phyloP scores from a whole-genome alignment of 140 eudicot species.

The Erigeron philadelphicus region DNA sequence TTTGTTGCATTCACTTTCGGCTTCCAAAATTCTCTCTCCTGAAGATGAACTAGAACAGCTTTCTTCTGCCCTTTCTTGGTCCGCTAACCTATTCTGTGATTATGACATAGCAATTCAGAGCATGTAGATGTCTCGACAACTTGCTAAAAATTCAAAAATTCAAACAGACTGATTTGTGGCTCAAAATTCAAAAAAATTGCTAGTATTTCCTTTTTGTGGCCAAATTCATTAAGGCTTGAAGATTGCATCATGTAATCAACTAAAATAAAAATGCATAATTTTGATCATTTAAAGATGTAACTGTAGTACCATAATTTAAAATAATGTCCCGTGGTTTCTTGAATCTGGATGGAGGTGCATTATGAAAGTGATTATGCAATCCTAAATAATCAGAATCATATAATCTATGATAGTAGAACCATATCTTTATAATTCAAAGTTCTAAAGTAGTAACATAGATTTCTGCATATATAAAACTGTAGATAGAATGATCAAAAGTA shows the following conservation, averaged over 20 bases:
- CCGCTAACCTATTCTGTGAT: slow-evolving; percentile 38
- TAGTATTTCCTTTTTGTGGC: neutral
- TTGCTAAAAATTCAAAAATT: no score
- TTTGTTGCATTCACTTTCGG: slow-evolving; percentile 57
- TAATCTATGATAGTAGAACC: neutral
- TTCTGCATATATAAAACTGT: neutral
- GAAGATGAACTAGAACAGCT: slow-evolving; percentile 56
- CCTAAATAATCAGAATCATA: neutral
- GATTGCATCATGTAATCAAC: slow-evolving; percentile 2
- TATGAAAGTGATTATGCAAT: neutral
- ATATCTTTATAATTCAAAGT: neutral
- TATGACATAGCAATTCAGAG: slow-evolving; percentile 22
- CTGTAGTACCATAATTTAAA: neutral
- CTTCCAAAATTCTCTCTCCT: slow-evolving; percentile 47
- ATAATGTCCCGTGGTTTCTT: neutral
- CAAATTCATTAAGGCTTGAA: neutral
- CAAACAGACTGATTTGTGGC: neutral
- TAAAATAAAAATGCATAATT: neutral
- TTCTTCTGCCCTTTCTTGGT: slow-evolving; percentile 52
- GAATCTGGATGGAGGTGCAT: neutral
- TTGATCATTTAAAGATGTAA: neutral
- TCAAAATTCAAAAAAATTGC: neutral
- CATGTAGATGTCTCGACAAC: neutral
- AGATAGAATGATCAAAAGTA: neutral
- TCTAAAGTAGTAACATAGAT: neutral